A percentile compares a stretch with the other conserved stretches of the same genome.
These are phyloP conservation scores for Coleophoma eucalyptorum DNA, from an alignment of 2,329 filamentous ascomycete species.

Conservation along the genomic window DNA sequence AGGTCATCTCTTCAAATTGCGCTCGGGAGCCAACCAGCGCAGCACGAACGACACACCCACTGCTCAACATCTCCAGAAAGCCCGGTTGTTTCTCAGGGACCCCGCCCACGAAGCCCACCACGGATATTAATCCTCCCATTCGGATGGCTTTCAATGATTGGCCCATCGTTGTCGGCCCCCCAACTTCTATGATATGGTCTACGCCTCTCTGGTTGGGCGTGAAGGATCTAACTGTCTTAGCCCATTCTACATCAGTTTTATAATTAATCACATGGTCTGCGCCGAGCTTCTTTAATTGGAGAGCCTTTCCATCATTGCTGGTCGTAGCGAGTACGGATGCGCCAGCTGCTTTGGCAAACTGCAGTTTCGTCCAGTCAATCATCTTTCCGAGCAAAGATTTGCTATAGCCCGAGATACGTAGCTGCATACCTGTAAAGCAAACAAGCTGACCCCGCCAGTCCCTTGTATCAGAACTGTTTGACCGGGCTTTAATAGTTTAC, in stretches of 20 bases:
- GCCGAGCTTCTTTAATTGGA: conserved; percentile 32
- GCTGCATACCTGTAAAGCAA: conserved; percentile 21
- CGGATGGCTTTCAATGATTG: conserved; percentile 36
- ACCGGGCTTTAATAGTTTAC: conserved; percentile 22
- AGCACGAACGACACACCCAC: conserved; percentile 39
- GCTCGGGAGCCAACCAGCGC: conserved; percentile 40
- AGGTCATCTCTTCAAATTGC: conserved; percentile 48
- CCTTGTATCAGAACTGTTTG: conserved; percentile 36
- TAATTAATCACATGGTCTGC: conserved; percentile 42
- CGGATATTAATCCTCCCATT: conserved; percentile 35
- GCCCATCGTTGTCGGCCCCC: conserved; percentile 32
- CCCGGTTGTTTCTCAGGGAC: conserved; percentile 16
- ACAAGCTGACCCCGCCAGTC: conserved; percentile 36
- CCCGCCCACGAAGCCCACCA: conserved; percentile 32
- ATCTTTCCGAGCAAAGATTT: too few species aligned
- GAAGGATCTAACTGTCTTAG: conserved; percentile 29
- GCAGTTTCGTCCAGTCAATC: too few species aligned
- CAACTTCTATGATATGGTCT: conserved; percentile 40
- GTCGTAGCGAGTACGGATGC: conserved; percentile 39
- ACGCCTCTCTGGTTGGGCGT: conserved; percentile 33
- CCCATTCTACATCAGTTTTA: conserved; percentile 34
- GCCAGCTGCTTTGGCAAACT: conserved; percentile 36
- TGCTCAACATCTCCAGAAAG: conserved; percentile 26
- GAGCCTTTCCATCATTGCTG: conserved; percentile 30
- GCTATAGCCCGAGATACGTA: too few species aligned